Evolutionary conservation across 202 grass and related monocot species (phyloP).

Genomic region (Zizania palustris): DNA sequence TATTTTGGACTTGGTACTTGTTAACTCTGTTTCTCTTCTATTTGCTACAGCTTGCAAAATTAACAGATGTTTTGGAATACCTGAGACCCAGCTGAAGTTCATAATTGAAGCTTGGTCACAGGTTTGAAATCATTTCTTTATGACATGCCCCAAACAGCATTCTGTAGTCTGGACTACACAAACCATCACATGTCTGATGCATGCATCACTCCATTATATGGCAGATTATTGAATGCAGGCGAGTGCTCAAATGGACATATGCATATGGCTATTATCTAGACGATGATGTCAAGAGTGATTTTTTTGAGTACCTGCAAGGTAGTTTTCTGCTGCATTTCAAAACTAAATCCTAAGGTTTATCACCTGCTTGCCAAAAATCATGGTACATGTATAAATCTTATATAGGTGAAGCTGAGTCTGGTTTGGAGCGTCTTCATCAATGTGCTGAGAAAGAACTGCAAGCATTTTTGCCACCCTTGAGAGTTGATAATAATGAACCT

Average conservation of each 20-base stretch:
- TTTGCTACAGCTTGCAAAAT: constrained; percentile 63
- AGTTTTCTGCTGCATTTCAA: constrained; percentile 21
- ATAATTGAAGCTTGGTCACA: constrained; percentile 93
- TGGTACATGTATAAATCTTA: constrained; percentile 7
- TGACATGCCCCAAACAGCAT: constrained; percentile 30
- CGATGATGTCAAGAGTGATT: constrained; percentile 69
- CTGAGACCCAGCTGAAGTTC: constrained; percentile 87
- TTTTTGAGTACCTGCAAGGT: constrained; percentile 99
- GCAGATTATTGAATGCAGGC: constrained; percentile 72
- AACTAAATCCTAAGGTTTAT: constrained; percentile 1
- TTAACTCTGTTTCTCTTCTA: constrained; percentile 30
- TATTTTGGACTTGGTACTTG: constrained; percentile 27
- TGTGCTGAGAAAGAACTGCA: constrained; percentile 93
- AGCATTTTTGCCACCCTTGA: constrained; percentile 45
- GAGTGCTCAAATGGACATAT: constrained; percentile 93
- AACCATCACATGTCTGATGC: constrained; percentile 10
- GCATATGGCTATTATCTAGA: constrained; percentile 93
- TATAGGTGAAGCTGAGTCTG: constrained; percentile 90
- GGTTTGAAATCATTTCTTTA: constrained; percentile 43
- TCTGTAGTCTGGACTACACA: constrained; percentile 9
- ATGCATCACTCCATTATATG: constrained; percentile 7
- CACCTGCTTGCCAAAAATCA: constrained; percentile 28
- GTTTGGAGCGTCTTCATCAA: constrained; percentile 92
- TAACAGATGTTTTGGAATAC: constrained; percentile 72
- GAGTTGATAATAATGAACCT: constrained; percentile 33